These are phyloP conservation scores for Aspergillus sp. DNA, from an alignment of 2,329 filamentous ascomycete species.

Conservation along the genomic window DNA sequence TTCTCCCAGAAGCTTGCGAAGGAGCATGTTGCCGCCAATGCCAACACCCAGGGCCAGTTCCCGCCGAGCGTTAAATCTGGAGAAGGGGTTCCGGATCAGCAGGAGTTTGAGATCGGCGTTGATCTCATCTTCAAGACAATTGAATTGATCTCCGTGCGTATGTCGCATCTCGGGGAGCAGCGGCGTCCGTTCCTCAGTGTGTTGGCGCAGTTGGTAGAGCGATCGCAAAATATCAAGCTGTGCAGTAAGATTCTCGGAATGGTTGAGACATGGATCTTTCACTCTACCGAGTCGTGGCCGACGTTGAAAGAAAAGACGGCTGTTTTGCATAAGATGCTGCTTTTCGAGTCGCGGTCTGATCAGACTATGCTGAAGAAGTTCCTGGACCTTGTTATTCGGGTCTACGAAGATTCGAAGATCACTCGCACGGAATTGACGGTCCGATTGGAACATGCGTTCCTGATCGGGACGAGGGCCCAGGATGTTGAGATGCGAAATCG, in stretches of 20 bases:
- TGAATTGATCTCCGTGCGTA: conserved; percentile 81
- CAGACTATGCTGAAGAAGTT: conserved; percentile 84
- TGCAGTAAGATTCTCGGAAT: conserved; percentile 90
- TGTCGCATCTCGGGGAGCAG: conserved; percentile 86
- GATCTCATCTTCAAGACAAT: conserved; percentile 91
- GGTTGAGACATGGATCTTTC: conserved; percentile 94
- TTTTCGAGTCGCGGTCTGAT: conserved; percentile 80
- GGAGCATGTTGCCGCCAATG: conserved; percentile 75
- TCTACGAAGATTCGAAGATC: conserved; percentile 96
- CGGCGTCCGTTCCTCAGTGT: conserved; percentile 90
- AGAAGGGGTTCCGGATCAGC: conserved; percentile 50
- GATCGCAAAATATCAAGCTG: conserved; percentile 75
- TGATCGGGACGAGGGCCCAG: conserved; percentile 85
- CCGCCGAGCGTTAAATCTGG: conserved; percentile 33
- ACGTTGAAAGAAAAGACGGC: conserved; percentile 98
- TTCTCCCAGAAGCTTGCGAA: conserved; percentile 85
- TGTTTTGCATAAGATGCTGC: conserved; percentile 97
- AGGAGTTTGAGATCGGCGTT: conserved; percentile 82
- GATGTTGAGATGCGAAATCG: conserved; percentile 96
- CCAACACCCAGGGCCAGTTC: conserved; percentile 39
- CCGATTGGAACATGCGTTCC: conserved; percentile 93
- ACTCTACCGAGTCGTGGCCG: conserved; percentile 87
- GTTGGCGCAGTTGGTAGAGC: conserved; percentile 87
- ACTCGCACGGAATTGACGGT: conserved; percentile 92
- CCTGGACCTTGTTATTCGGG: conserved; percentile 88